Base-by-base conservation (phyloP, 1,284 basidiomycete genomes). In the Sparassis latifolia region DNA sequence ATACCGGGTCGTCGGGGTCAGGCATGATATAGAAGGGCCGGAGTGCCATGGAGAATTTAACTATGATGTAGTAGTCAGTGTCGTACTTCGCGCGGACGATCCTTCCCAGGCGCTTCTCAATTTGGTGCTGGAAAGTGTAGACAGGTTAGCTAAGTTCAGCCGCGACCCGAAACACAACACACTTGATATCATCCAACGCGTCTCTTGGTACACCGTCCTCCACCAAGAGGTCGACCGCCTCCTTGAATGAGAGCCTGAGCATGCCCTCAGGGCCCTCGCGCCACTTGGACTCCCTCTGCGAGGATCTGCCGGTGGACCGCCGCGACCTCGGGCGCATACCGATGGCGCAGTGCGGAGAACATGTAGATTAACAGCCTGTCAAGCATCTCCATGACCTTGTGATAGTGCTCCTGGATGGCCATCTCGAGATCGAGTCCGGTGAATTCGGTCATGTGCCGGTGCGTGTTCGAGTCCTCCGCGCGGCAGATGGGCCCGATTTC, bases 11-110 rank as follows among this genome's bases (percentile, higher is more conserved):
- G 53, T 80, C 75, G 28, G 94, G 82, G 73, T 97, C 93, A 52
- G 93, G 90, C 94, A 97, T 97, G 39, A 94, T 98, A 74, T 99
- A 99, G 76, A 99, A 99, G 2, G 97, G 96, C 54, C 96, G 88
- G 50, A 97, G 82, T 32, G 79, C 87, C 65, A 93, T 77, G 2
- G 94, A 94, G 78, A 97, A 97, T 69, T 97, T 97, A 78, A 97
- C 94, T 58, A 97, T 85, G 66, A 97, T 97, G 72, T 89, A 97
- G 74, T 96, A 97, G 75, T 99, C 96, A 49, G 92, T 97, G 60
- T 92, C 84, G 68, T 94, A 96, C 73, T 96, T 97, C 52, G 84
- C 84, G 67, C 89, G 91, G 62, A 98, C 83, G 48, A 98, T 75
- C 48, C 84, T 77, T 32, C 96, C 96, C 29, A 98, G 84, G 49